Conservation (phyloP, 2,329 filamentous ascomycete species). For the Scedosporium dehoogii region DNA sequence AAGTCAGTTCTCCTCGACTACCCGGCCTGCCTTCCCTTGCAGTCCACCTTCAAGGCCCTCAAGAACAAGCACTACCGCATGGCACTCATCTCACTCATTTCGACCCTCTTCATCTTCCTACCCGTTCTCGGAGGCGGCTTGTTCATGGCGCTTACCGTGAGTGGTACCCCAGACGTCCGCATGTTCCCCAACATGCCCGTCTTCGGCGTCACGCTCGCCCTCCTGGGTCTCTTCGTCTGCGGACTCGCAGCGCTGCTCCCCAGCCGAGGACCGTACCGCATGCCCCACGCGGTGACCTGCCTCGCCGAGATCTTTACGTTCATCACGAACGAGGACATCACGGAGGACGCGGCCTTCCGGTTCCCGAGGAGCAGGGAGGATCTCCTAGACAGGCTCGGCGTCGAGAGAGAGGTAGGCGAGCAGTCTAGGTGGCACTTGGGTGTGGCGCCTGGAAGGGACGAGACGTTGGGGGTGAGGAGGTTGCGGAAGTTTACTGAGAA, state of each 20-base stretch:
- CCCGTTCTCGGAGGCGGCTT: constrained; percentile 60
- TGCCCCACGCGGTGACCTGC: constrained; percentile 64
- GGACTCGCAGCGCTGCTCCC: constrained; percentile 54
- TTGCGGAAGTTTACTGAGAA: constrained; percentile 36
- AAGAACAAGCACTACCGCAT: constrained; percentile 56
- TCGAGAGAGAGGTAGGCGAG: constrained; percentile 31
- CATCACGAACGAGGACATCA: constrained; percentile 60
- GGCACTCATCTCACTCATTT: constrained; percentile 49
- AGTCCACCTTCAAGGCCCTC: constrained; percentile 46
- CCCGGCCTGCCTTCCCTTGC: constrained; percentile 53
- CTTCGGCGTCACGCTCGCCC: constrained; percentile 61
- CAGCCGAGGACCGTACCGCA: constrained; percentile 46
- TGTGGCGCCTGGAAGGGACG: constrained; percentile 27
- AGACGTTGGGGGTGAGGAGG: constrained; percentile 33
- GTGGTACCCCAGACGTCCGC: constrained; percentile 35
- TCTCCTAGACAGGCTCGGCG: constrained; percentile 58
- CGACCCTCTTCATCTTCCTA: constrained; percentile 49
- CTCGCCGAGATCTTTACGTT: constrained; percentile 72
- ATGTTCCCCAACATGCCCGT: constrained; percentile 67
- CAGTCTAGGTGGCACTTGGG: constrained; percentile 45
- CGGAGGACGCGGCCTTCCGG: constrained; percentile 64
- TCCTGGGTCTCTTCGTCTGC: constrained; percentile 61
- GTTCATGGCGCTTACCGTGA: constrained; percentile 62
- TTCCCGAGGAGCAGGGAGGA: constrained; percentile 57
- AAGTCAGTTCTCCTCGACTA: constrained; percentile 62